Evolutionary conservation across 805 yeast species (phyloP).

Genomic region (Barnettozyma siamensis): DNA sequence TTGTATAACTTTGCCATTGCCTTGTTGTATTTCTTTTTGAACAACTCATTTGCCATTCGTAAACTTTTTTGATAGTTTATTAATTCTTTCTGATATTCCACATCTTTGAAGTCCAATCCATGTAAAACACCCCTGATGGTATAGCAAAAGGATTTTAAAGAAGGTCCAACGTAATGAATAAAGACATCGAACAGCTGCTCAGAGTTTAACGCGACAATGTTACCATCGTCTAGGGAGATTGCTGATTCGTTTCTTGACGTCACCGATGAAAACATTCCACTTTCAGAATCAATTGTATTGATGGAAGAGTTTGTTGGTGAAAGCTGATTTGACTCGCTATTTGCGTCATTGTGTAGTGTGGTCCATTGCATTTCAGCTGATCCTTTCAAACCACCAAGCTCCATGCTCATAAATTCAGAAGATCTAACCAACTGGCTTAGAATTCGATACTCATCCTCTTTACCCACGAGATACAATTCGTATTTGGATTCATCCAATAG

Average conservation of each 20-base stretch:
- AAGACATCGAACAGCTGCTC: slow-evolving; percentile 56
- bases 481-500: slow-evolving; percentile 53
- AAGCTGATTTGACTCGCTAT: background rate
- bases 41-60: slow-evolving; percentile 46
- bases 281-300: slow-evolving; percentile 6
- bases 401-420: slow-evolving; percentile 45
- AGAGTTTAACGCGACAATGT: slow-evolving; percentile 21
- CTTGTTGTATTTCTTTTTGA: slow-evolving; percentile 47
- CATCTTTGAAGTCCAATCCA: slow-evolving; percentile 50
- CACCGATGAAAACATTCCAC: background rate
- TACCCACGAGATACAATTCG: slow-evolving; percentile 52
- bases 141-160: slow-evolving; percentile 58
- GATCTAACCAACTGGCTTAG: slow-evolving; percentile 45
- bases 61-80: slow-evolving; percentile 43
- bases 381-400: slow-evolving; percentile 60
- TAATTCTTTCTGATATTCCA: slow-evolving; percentile 33
- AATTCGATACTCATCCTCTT: slow-evolving; percentile 45
- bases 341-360: slow-evolving; percentile 36
- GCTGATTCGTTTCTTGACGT: background rate
- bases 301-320: slow-evolving; percentile 3
- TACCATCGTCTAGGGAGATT: slow-evolving; percentile 7
- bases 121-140: slow-evolving; percentile 57
- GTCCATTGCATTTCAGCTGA: slow-evolving; percentile 66
- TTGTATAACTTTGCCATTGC: slow-evolving; percentile 56
- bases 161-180: slow-evolving; percentile 65